A percentile compares a stretch with the other conserved stretches of the same genome.
Conservation (phyloP, 371 early-diverging fungal genomes). For the Circinella umbellata region DNA sequence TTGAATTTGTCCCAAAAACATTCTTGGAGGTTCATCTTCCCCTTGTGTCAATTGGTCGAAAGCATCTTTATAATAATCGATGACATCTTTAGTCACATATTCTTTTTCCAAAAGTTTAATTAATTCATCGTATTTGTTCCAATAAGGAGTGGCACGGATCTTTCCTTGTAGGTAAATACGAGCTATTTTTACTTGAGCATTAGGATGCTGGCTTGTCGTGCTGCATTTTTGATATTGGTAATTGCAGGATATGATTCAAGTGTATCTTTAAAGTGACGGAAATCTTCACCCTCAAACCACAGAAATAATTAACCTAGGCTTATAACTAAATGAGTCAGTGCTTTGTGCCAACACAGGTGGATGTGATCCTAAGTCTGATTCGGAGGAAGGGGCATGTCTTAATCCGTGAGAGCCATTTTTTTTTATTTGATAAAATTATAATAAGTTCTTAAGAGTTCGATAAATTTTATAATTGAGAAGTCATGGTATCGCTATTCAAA, state of each 20-base stretch:
- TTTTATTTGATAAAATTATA: no score
- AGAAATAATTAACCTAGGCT: conserved; percentile 7
- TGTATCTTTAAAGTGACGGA: conserved; percentile 12
- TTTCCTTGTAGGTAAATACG: neutral
- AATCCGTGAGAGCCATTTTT: no score
- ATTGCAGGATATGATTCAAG: conserved; percentile 18
- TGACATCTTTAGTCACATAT: conserved; percentile 9
- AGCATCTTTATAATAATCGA: conserved; percentile 14
- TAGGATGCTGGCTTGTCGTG: conserved; percentile 8
- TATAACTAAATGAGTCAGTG: neutral
- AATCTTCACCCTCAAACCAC: conserved; percentile 23
- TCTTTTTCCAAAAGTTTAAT: conserved; percentile 5
- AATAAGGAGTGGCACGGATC: neutral
- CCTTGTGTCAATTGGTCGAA: conserved; percentile 18
- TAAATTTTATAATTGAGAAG: no score
- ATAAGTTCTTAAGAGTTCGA: no score
- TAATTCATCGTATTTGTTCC: conserved; percentile 9
- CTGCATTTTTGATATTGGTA: neutral
- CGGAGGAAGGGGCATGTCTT: no score
- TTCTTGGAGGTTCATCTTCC: conserved; percentile 17
- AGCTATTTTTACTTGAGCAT: conserved; percentile 12
- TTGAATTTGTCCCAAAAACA: conserved; percentile 9
- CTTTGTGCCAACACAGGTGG: conserved; percentile 4
- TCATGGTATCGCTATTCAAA: no score
- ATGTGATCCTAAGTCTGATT: no score